Conservation (phyloP, 1,139 yeast species). For the Hyphopichia khmerensis region DNA sequence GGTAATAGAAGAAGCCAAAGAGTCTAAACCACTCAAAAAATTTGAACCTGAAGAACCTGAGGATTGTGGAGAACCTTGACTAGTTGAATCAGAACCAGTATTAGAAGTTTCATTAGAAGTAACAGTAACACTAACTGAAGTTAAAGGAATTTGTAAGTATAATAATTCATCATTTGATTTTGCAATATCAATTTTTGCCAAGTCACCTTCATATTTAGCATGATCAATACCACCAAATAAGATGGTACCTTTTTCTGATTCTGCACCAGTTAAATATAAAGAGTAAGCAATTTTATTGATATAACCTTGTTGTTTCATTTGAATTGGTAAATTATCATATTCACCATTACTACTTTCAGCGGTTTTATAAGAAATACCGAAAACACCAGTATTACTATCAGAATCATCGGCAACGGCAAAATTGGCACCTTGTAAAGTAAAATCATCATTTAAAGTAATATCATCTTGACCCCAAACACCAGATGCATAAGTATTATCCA, state of each 20-base stretch:
- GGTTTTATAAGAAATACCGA: slow-evolving; percentile 53
- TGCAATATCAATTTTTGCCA: slow-evolving; percentile 23
- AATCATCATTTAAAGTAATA: slow-evolving; percentile 22
- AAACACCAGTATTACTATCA: slow-evolving; percentile 54
- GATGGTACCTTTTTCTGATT: slow-evolving; percentile 44
- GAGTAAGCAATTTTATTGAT: slow-evolving; percentile 53
- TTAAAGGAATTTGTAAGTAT: slow-evolving; percentile 22
- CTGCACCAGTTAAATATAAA: slow-evolving; percentile 45
- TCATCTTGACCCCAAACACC: slow-evolving; percentile 61
- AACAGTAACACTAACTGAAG: slow-evolving; percentile 11
- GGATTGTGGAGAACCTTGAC: slow-evolving; percentile 6
- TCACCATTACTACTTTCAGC: slow-evolving; percentile 14
- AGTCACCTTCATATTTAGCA: slow-evolving; percentile 49
- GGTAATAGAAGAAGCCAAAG: not conserved
- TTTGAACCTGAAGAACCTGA: not conserved
- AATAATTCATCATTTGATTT: slow-evolving; percentile 15
- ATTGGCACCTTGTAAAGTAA: slow-evolving; percentile 36
- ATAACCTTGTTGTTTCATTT: slow-evolving; percentile 49
- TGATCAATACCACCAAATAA: slow-evolving; percentile 61
- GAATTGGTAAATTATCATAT: slow-evolving; percentile 59
- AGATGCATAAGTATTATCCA: slow-evolving; percentile 30
- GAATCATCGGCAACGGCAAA: slow-evolving; percentile 59
- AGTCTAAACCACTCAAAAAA: too few relatives aligned
- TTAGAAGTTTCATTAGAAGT: slow-evolving; percentile 8
- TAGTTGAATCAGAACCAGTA: slow-evolving; percentile 5